A percentile compares a stretch with the other conserved stretches of the same genome.
Conservation (phyloP, 108 stramenopile genomes). For the Cafeteria roenbergensis region DNA sequence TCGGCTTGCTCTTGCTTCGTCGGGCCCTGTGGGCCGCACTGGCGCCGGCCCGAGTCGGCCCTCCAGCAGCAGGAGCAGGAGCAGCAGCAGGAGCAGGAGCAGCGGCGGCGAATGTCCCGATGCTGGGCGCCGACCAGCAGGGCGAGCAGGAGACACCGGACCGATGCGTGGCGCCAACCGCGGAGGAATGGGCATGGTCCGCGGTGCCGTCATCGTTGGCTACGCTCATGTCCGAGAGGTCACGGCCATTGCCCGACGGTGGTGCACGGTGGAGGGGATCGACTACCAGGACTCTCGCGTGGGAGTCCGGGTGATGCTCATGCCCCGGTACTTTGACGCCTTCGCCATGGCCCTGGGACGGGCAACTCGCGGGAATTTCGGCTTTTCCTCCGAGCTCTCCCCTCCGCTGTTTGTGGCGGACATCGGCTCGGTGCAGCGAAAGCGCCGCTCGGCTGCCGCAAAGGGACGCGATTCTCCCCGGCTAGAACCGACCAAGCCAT, state of each 20-base stretch:
- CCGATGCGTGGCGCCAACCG: no score
- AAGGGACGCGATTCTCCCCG: no score
- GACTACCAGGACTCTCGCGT: background rate
- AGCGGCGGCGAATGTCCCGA: no score
- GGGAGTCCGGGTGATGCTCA: background rate
- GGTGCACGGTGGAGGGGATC: background rate
- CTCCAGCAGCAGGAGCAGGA: no score
- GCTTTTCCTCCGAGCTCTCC: background rate
- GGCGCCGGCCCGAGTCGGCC: no score
- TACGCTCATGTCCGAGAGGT: background rate
- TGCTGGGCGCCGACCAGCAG: no score
- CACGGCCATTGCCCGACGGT: background rate
- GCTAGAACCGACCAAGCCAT: no score
- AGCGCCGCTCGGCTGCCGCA: no score
- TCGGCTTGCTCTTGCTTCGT: no score
- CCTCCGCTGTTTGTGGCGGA: conserved; percentile 8
- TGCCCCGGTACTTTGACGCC: background rate
- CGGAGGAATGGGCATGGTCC: background rate
- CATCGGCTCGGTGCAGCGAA: background rate
- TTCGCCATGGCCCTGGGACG: background rate
- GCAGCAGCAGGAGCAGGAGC: no score
- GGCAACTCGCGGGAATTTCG: background rate
- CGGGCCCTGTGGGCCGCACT: no score
- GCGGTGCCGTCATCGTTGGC: background rate
- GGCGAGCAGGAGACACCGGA: no score